Conservation (phyloP, 768 basidiomycete genomes). For the Rhizopogon vesiculosus region DNA sequence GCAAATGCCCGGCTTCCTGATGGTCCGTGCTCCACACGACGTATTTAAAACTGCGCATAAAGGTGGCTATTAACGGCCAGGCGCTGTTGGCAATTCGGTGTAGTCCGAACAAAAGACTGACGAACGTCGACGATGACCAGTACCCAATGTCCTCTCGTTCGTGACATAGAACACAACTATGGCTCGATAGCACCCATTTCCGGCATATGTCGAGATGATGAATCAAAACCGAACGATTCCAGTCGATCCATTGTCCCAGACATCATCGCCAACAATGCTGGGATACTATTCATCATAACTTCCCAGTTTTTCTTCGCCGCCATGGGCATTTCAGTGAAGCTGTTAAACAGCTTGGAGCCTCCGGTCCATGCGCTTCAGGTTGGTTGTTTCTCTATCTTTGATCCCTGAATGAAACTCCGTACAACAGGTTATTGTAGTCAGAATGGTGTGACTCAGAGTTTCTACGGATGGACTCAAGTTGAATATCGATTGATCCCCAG, state of each 20-base stretch:
- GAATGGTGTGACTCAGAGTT: constrained; percentile 43
- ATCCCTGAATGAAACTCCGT: neutral
- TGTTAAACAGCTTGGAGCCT: constrained; percentile 49
- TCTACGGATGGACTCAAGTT: neutral
- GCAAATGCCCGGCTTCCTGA: no score
- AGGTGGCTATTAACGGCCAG: no score
- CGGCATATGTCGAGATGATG: neutral
- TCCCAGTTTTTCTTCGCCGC: constrained; percentile 57
- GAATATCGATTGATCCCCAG: constrained; percentile 23
- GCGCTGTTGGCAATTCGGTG: no score
- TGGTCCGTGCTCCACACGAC: no score
- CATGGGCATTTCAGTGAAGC: constrained; percentile 63
- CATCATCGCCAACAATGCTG: constrained; percentile 38
- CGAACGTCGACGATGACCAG: neutral
- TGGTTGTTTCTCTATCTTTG: constrained; percentile 6
- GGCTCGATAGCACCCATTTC: neutral
- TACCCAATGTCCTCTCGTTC: neutral
- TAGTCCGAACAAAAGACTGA: no score
- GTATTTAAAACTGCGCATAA: no score
- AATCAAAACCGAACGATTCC: neutral
- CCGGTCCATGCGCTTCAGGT: constrained; percentile 60
- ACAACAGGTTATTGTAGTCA: constrained; percentile 46
- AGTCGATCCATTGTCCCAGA: neutral
- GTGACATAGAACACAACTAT: neutral
- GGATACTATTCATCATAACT: constrained; percentile 54